These are phyloP conservation scores for Pythium biforme DNA, from an alignment of 352 stramenopile genomes.

Conservation along the genomic window DNA sequence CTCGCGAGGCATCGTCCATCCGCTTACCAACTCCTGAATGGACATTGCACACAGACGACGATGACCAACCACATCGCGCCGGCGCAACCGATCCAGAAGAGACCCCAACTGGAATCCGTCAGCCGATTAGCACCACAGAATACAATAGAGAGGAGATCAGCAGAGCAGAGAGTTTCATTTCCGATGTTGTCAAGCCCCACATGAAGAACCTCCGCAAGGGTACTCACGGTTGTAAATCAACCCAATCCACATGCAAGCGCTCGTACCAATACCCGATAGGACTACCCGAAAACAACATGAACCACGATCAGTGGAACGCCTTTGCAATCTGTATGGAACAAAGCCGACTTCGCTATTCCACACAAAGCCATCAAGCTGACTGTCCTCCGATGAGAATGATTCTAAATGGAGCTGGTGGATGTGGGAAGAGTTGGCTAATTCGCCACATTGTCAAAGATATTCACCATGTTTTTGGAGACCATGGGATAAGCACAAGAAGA, in stretches of 20 bases:
- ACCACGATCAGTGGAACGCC: neutral
- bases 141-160: neutral
- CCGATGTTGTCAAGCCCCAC: neutral
- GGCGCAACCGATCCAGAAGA: neutral
- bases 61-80: neutral
- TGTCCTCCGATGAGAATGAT: neutral
- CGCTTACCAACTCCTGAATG: neutral
- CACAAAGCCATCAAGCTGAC: no score
- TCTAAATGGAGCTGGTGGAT: conserved; percentile 4
- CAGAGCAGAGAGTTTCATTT: conserved; percentile 4
- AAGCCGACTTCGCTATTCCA: neutral
- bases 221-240: neutral
- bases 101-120: no score
- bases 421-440: conserved; percentile 8
- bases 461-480: neutral
- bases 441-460: conserved; percentile 14
- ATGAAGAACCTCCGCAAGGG: neutral
- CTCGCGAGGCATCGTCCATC: neutral
- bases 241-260: neutral
- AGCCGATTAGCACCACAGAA: no score
- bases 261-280: conserved; percentile 4
- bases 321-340: conserved; percentile 2
- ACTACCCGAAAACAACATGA: conserved; percentile 1
- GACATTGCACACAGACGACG: neutral
- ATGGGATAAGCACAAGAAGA: neutral